phyloP scores from a whole-genome alignment of 2,329 filamentous ascomycete genomes.

The Colletotrichum sublineola region DNA sequence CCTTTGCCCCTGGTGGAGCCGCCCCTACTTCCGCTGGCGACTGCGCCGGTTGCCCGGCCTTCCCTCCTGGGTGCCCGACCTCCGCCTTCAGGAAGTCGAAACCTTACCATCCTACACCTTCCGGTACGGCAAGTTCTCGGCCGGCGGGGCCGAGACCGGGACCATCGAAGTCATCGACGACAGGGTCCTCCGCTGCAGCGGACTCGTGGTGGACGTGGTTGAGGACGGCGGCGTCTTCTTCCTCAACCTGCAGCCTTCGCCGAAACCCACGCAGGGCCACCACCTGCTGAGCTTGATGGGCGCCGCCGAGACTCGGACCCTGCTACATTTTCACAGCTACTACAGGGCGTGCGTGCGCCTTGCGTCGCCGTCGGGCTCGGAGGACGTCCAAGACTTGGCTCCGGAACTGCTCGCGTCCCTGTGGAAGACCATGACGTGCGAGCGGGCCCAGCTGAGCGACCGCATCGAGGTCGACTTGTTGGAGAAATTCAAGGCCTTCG shows the following conservation, averaged over 20 bases:
- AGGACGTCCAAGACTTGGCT: conserved; percentile 15
- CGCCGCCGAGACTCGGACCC: neutral
- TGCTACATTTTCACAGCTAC: neutral
- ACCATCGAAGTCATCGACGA: conserved; percentile 2
- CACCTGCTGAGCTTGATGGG: neutral
- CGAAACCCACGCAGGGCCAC: neutral
- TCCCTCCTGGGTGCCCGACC: conserved; percentile 24
- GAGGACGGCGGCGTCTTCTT: conserved; percentile 5
- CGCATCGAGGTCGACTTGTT: conserved; percentile 26
- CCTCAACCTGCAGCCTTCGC: conserved; percentile 2
- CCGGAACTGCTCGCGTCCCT: neutral
- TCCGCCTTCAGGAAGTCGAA: conserved; percentile 15
- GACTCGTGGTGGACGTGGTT: conserved; percentile 17
- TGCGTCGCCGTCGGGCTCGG: conserved; percentile 5
- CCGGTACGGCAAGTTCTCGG: conserved; percentile 23
- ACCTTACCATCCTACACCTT: conserved; percentile 12
- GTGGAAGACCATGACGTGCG: conserved; percentile 19
- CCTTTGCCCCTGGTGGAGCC: conserved; percentile 6
- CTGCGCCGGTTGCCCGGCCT: conserved; percentile 6
- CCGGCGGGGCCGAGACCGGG: neutral
- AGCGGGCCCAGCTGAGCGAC: conserved; percentile 27
- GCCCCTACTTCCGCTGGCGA: conserved; percentile 4
- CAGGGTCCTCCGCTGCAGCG: conserved; percentile 4
- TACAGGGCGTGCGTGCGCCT: conserved; percentile 20
- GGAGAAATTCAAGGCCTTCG: conserved; percentile 4